Evolutionary conservation across 805 yeast genomes (phyloP), one percentile per base, ranked within the genome.

Genomic region (Zygosaccharomyces pseudorouxii): DNA sequence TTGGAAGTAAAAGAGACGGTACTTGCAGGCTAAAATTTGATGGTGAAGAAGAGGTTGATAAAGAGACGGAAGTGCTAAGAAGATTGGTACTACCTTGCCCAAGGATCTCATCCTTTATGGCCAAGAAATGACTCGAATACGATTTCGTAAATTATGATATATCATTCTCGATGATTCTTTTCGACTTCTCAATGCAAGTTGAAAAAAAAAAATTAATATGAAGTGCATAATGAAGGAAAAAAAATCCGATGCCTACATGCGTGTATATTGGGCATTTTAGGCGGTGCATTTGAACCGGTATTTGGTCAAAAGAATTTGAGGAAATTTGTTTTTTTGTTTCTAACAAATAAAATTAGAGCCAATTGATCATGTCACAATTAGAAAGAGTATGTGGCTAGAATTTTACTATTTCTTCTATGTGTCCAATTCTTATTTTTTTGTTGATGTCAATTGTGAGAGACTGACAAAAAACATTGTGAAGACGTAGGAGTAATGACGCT

Each of bases 21-120:
- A 78, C 76, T 10, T 92, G 95, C 54, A 71, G 89, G 54, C 72
- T 93, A 48, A 79, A 80, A 59, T 93, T 93, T 60, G 98, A 92
- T 56, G 99, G 98, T 8, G 99, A 93, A 64, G 99, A 93, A 63
- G 99, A 93, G 59, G 95, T 82, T 0, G 90, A 87, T 40, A 93
- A 92, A 64, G 97, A 92, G 63, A 93, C 97, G 0, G 96, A 89
- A 59, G 97, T 93, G 4, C 87, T 82, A 46, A 75, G 97, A 56
- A 71, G 89, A 47, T 74, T 86, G 48, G 99, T 93, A 3, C 72
- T 93, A 41, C 90, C 93, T 8, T 82, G 73, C 55, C 92, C 92
- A 6, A 63, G 53, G 33, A 50, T 55, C 5, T 62, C 65, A 4
- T 49, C 67, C 5, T 41, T 44, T 18, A 62, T 61, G 27, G 47